Percentiles rank a stretch among this genome's conserved stretches.
Evolutionary conservation across 306 rosid species (phyloP).

Genomic region (Cicer yamashitae): DNA sequence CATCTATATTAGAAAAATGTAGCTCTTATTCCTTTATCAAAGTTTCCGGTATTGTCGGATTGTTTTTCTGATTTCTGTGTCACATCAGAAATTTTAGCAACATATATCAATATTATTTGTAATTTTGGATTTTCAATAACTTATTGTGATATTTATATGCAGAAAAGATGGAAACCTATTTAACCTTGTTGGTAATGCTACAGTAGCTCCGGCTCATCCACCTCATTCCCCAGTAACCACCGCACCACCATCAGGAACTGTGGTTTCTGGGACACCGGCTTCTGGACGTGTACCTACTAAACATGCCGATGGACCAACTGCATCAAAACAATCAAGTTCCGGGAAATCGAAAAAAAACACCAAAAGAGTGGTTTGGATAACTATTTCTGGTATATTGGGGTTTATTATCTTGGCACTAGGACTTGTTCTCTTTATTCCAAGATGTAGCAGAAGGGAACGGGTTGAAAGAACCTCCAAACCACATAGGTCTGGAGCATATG

Average conservation of each 20-base stretch:
- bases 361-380: slow-evolving; percentile 76
- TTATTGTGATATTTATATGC: slow-evolving; percentile 49
- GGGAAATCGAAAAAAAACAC: slow-evolving; percentile 56
- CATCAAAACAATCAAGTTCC: slow-evolving; percentile 59
- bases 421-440: slow-evolving; percentile 66
- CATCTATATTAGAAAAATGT: slow-evolving; percentile 1
- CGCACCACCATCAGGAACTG: slow-evolving; percentile 56
- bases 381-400: slow-evolving; percentile 62
- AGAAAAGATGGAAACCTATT: slow-evolving; percentile 88
- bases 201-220: slow-evolving; percentile 59
- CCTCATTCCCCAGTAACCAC: slow-evolving; percentile 56
- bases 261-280: slow-evolving; percentile 55
- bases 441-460: slow-evolving; percentile 60
- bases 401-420: slow-evolving; percentile 63
- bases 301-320: slow-evolving; percentile 69
- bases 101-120: slow-evolving; percentile 22
- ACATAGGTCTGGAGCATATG: slow-evolving; percentile 70
- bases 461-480: slow-evolving; percentile 60
- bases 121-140: slow-evolving; percentile 37
- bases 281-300: slow-evolving; percentile 59
- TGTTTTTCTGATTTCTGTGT: slow-evolving; percentile 21
- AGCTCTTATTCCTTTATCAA: slow-evolving; percentile 11
- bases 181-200: slow-evolving; percentile 53
- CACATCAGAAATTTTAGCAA: slow-evolving; percentile 21
- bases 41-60: neutral